phyloP scores from a whole-genome alignment of 441 rosid species.

The Theobroma grandiflorum region DNA sequence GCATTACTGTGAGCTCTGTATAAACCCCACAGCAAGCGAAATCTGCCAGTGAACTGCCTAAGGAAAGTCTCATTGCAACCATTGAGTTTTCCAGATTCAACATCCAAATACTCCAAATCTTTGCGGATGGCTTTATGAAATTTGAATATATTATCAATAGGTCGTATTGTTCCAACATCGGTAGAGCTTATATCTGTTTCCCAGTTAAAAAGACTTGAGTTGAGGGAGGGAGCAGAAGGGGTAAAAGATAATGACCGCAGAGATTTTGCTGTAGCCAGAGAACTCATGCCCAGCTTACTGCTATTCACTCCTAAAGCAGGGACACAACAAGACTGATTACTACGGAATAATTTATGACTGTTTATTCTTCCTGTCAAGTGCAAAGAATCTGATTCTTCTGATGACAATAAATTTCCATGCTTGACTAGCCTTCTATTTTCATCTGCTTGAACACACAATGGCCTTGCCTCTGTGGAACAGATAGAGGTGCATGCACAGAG shows the following conservation, averaged over 20 bases:
- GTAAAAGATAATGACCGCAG: conserved; percentile 63
- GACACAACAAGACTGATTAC: conserved; percentile 60
- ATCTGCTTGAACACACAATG: conserved; percentile 33
- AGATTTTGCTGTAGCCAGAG: conserved; percentile 71
- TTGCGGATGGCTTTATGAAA: conserved; percentile 85
- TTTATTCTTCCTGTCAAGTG: conserved; percentile 28
- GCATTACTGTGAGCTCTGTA: conserved; percentile 90
- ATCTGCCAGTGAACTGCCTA: conserved; percentile 78
- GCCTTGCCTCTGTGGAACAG: conserved; percentile 37
- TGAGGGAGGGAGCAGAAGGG: conserved; percentile 68
- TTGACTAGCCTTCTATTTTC: conserved; percentile 43
- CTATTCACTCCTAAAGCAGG: conserved; percentile 68
- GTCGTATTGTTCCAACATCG: conserved; percentile 48
- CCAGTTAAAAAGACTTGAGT: conserved; percentile 81
- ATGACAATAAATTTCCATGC: conserved; percentile 37
- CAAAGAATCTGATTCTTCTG: conserved; percentile 36
- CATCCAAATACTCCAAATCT: conserved; percentile 80
- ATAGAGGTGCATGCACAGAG: conserved; percentile 34
- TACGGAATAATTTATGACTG: conserved; percentile 35
- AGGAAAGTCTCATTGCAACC: conserved; percentile 65
- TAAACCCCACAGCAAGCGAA: conserved; percentile 75
- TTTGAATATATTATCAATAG: conserved; percentile 79
- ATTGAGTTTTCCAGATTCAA: conserved; percentile 73
- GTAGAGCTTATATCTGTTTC: conserved; percentile 63
- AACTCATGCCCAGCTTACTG: conserved; percentile 54